Evolutionary conservation across 148 eudicot genomes (phyloP), one percentile per base, ranked within the genome.

Genomic region (Polygonum maritimum): DNA sequence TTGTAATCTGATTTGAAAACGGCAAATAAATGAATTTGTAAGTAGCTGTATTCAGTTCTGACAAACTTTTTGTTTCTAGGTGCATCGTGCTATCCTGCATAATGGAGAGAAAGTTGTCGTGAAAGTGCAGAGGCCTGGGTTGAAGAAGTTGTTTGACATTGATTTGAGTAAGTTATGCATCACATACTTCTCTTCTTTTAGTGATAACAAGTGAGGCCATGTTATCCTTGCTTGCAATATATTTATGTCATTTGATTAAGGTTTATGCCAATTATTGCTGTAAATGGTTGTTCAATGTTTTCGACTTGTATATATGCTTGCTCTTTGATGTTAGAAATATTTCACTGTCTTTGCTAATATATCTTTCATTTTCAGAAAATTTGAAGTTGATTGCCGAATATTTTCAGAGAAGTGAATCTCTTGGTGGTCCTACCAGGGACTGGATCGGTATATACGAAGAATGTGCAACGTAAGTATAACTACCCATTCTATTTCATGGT

Each of bases 391-490:
- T 96, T 76, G 99, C 98, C 16, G 99, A 92, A 60, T 92, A 88
- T 85, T 96, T 96, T 80, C 99, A 96, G 81, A 91, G 74, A 79
- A 92, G 94, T 85, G 99, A 96, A 80, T 80, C 91, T 26, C 84
- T 92, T 19, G 99, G 99, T 18, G 99, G 98, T 77, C 94, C 97
- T 73, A 83, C 98, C 18, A 84, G 90, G 85, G 99, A 96, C 73
- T 92, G 98, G 99, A 79, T 87, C 44, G 99, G 98, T 76, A 92
- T 96, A 65, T 92, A 96, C 78, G 98, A 96, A 75, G 99, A 96
- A 78, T 96, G 98, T 86, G 91, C 92, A n/a, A 96, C 86, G 99
- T 96, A 89, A 85, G 87, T 82, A 67, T 26, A 26, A 26, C 18
- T 40, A 26, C 18, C 40, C 40, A 74, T 49, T 14, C 45, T 5